phyloP scores from a whole-genome alignment of 345 rosid genomes.

The Punica granatum region DNA sequence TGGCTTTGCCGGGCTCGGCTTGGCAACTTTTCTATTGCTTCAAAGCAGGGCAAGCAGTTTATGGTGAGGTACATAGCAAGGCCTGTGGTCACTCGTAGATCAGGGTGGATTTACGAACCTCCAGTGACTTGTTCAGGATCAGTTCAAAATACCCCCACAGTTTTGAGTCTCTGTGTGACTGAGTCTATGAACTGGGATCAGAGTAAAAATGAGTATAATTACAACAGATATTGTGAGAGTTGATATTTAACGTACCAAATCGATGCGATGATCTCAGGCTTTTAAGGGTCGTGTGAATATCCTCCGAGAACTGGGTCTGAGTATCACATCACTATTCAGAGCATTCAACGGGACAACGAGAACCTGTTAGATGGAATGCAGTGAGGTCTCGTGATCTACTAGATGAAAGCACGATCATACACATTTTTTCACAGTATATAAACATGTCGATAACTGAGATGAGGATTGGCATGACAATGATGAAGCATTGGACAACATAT shows the following conservation, averaged over 20 bases:
- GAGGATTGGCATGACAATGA: conserved; percentile 97
- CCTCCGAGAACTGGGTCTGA: conserved; percentile 91
- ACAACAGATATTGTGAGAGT: too few species aligned
- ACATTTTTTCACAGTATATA: too few species aligned
- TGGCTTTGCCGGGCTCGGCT: conserved; percentile 72
- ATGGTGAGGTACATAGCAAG: conserved; percentile 83
- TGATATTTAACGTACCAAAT: background rate
- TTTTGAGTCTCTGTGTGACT: background rate
- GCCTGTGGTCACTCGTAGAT: conserved; percentile 86
- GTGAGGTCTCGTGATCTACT: conserved; percentile 30
- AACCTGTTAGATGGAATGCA: conserved; percentile 86
- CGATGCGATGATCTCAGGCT: conserved; percentile 34
- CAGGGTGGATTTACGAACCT: conserved; percentile 69
- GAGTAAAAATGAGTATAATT: too few species aligned
- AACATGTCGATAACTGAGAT: conserved; percentile 36
- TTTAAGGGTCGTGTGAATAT: conserved; percentile 68
- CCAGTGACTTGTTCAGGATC: too few species aligned
- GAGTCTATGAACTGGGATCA: background rate
- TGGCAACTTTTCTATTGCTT: conserved; percentile 87
- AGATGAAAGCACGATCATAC: too few species aligned
- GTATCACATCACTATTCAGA: conserved; percentile 85
- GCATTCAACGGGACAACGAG: conserved; percentile 97
- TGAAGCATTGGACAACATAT: conserved; percentile 85
- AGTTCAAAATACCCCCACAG: too few species aligned
- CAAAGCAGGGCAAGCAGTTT: conserved; percentile 90